Percentiles rank a stretch among this genome's conserved stretches.
phyloP scores from a whole-genome alignment of 2,329 filamentous ascomycete species.

The Helminthosporium solani region DNA sequence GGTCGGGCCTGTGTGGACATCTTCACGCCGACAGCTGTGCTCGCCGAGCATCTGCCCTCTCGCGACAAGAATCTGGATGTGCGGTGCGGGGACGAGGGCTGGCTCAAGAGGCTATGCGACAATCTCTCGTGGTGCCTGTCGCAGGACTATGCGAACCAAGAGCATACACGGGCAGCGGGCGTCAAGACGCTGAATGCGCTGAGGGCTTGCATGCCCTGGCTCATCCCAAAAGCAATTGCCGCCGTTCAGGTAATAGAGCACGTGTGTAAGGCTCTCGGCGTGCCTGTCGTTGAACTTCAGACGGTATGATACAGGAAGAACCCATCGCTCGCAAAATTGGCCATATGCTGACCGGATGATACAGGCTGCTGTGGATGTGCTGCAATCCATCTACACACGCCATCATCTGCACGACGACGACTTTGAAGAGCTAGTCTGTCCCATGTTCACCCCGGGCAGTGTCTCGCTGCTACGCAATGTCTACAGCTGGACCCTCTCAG shows the following conservation, averaged over 20 bases:
- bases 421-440: slow-evolving; percentile 73
- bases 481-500: slow-evolving; percentile 77
- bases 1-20: slow-evolving; percentile 92
- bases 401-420: slow-evolving; percentile 73
- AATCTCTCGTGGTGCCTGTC: slow-evolving; percentile 73
- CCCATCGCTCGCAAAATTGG: not conserved
- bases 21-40: slow-evolving; percentile 76
- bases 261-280: slow-evolving; percentile 43
- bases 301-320: slow-evolving; percentile 24
- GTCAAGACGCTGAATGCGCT: slow-evolving; percentile 76
- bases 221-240: slow-evolving; percentile 77
- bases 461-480: slow-evolving; percentile 71
- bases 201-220: slow-evolving; percentile 80
- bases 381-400: slow-evolving; percentile 79
- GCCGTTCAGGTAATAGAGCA: slow-evolving; percentile 47
- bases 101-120: slow-evolving; percentile 74
- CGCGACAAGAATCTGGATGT: slow-evolving; percentile 69
- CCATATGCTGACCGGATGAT: slow-evolving; percentile 18
- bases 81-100: slow-evolving; percentile 79
- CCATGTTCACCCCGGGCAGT: slow-evolving; percentile 73
- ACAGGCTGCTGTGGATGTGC: slow-evolving; percentile 67
- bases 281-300: slow-evolving; percentile 38
- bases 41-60: slow-evolving; percentile 73
- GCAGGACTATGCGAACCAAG: slow-evolving; percentile 63
- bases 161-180: slow-evolving; percentile 68